Conservation (phyloP, 768 basidiomycete genomes). For the Piloderma croceum region DNA sequence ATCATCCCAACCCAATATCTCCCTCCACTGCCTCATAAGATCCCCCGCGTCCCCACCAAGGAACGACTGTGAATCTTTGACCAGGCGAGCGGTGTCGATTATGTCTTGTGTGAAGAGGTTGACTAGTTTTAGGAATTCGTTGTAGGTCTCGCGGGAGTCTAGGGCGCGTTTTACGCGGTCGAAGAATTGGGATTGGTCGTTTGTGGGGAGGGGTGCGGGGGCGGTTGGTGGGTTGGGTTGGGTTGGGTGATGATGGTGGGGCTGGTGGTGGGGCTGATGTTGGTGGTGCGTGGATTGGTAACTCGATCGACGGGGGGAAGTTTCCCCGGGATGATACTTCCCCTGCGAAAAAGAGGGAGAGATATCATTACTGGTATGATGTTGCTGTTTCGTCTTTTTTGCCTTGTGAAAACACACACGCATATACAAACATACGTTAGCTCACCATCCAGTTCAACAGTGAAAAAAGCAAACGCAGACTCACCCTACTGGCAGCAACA, state of each 20-base stretch:
- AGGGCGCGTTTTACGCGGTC: slow-evolving; percentile 78
- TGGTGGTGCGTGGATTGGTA: background rate
- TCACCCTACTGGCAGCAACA: slow-evolving; percentile 43
- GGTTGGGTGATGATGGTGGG: slow-evolving; percentile 8
- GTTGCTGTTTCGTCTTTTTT: slow-evolving; percentile 36
- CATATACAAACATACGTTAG: too few species aligned
- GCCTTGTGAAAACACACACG: slow-evolving; percentile 8
- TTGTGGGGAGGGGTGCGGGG: slow-evolving; percentile 13
- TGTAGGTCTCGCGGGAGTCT: slow-evolving; percentile 72
- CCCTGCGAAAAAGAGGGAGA: too few species aligned
- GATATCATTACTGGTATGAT: too few species aligned
- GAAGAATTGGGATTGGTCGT: slow-evolving; percentile 80
- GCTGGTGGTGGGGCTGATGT: background rate
- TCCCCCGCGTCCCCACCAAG: slow-evolving; percentile 66
- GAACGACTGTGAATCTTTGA: slow-evolving; percentile 76
- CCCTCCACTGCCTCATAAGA: slow-evolving; percentile 74
- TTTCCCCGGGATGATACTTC: slow-evolving; percentile 5
- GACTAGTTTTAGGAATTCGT: slow-evolving; percentile 92
- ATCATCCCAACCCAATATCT: slow-evolving; percentile 86
- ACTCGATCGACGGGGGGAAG: background rate
- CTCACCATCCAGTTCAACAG: too few species aligned
- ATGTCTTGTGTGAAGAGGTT: slow-evolving; percentile 94
- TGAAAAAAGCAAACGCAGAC: slow-evolving; percentile 34
- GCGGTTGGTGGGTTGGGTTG: background rate
- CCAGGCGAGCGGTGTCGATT: slow-evolving; percentile 79